A percentile compares a stretch with the other conserved stretches of the same genome.
Conservation (phyloP, 1,284 basidiomycete genomes). For the Coriolopsis trogii region DNA sequence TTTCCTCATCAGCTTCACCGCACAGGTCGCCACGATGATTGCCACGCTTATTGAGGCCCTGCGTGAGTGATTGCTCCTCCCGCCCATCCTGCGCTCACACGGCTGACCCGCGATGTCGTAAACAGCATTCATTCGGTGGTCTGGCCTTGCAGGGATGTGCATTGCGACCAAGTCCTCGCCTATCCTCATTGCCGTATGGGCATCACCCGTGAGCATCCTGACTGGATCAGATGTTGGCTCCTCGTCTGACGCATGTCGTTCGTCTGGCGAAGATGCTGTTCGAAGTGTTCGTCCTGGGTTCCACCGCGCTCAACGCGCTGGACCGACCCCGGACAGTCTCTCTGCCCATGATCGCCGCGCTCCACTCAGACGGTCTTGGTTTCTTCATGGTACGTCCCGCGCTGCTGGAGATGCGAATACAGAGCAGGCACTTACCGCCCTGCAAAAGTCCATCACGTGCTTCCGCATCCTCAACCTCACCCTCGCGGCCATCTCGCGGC, state of each 20-base stretch:
- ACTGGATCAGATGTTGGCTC: not conserved
- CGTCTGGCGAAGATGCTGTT: slow-evolving; percentile 35
- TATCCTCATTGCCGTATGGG: slow-evolving; percentile 32
- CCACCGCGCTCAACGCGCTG: slow-evolving; percentile 33
- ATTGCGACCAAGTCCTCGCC: slow-evolving; percentile 22
- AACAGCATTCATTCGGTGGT: slow-evolving; percentile 30
- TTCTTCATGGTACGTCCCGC: slow-evolving; percentile 31
- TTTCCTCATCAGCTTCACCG: slow-evolving; percentile 29
- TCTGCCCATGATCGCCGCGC: slow-evolving; percentile 28
- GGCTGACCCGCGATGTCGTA: not conserved
- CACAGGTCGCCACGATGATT: slow-evolving; percentile 30
- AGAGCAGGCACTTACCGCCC: not conserved
- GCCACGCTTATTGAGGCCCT: slow-evolving; percentile 21
- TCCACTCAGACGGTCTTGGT: slow-evolving; percentile 33
- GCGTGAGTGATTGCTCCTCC: slow-evolving; percentile 19
- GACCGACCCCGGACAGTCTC: slow-evolving; percentile 32
- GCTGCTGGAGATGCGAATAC: not conserved
- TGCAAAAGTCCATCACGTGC: slow-evolving; percentile 26
- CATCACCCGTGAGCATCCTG: slow-evolving; percentile 28
- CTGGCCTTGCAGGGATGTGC: slow-evolving; percentile 29
- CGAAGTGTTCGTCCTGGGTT: slow-evolving; percentile 32
- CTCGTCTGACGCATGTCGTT: too few relatives aligned
- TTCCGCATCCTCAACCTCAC: slow-evolving; percentile 29
- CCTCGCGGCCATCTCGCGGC: slow-evolving; percentile 24
- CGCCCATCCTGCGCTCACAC: not conserved